Base-by-base conservation (phyloP, 1,139 yeast species). In the Pichia sp. region DNA sequence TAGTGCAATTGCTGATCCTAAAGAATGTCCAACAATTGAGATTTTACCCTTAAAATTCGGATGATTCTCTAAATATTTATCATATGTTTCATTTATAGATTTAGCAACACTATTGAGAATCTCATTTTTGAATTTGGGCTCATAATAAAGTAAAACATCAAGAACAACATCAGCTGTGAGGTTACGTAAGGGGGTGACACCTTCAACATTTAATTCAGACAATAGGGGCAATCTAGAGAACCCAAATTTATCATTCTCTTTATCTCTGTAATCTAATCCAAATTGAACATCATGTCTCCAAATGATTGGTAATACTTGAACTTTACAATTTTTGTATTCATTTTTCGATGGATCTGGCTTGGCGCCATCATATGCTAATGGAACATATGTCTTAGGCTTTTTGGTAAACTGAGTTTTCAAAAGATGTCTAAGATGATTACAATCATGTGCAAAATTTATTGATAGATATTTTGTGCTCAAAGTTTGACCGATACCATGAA, bases 401-500 rank as follows among this genome's bases (percentile, higher is more conserved):
- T 71, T 69, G 8, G 64, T 55, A 54, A 72, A 81, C 2, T 80
- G 75, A 6, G 64, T 61, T 47, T 77, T 78, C 68, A 84, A 68
- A 36, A 80, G 74, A 40, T 73, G 71, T 41, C 96, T 67, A 48
- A 88, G 61, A 23, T 75, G 70, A 53, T 84, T 84, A 41, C 88
- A 77, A 22, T 91, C 86, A 59, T 88, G 95, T 4, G 91, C 79
- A 62, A 91, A 91, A 56, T 86, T 86, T 36, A 88, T 79, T 28
- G 84, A 77, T 48, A 88, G 88, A 51, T 83, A 82, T 52, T 77
- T 77, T 41, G 78, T 75, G 4, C 95, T 93, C 45, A 91, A 67
- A 32, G 82, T 77, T 59, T 91, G 98, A 1, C 97, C 97, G 48
- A 91, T 85, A 0, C 98, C 97, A 60, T 91, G 98, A 35, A 89